Conservation (phyloP, 352 stramenopile genomes). For the Globisporangium paroecandrum region DNA sequence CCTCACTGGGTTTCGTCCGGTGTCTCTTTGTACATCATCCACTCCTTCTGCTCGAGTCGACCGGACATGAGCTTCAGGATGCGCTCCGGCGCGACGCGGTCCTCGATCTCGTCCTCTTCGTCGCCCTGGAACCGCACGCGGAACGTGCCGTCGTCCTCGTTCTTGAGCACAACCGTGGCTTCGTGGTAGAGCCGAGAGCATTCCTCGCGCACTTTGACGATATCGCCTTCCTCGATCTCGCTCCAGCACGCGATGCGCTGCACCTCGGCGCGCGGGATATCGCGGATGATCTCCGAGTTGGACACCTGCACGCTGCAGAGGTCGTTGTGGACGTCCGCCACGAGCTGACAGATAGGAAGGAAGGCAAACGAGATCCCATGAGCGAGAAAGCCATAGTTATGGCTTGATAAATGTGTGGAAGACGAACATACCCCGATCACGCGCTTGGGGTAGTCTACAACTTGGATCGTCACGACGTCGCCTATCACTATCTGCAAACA, state of each 20-base stretch:
- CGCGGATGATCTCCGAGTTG: constrained; percentile 37
- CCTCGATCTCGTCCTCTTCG: constrained; percentile 51
- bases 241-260: constrained; percentile 61
- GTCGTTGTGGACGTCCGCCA: constrained; percentile 44
- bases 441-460: constrained; percentile 43
- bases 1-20: constrained; percentile 15
- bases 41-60: constrained; percentile 59
- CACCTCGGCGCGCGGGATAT: constrained; percentile 36
- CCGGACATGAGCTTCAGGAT: constrained; percentile 70
- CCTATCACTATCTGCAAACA: constrained; percentile 47
- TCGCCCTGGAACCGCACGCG: constrained; percentile 62
- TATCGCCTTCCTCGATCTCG: constrained; percentile 60
- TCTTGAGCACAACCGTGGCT: constrained; percentile 42
- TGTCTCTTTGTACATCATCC: constrained; percentile 71
- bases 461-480: constrained; percentile 54
- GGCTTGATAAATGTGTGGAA: not conserved
- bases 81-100: constrained; percentile 36
- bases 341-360: constrained; percentile 32
- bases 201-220: constrained; percentile 64
- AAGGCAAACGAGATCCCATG: not conserved
- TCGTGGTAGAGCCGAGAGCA: constrained; percentile 60
- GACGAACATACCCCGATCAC: constrained; percentile 45
- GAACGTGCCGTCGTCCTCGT: constrained; percentile 49
- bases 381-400: not conserved
- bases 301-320: constrained; percentile 55